Conservation (phyloP, 352 stramenopile species). For the Globisporangium splendens region DNA sequence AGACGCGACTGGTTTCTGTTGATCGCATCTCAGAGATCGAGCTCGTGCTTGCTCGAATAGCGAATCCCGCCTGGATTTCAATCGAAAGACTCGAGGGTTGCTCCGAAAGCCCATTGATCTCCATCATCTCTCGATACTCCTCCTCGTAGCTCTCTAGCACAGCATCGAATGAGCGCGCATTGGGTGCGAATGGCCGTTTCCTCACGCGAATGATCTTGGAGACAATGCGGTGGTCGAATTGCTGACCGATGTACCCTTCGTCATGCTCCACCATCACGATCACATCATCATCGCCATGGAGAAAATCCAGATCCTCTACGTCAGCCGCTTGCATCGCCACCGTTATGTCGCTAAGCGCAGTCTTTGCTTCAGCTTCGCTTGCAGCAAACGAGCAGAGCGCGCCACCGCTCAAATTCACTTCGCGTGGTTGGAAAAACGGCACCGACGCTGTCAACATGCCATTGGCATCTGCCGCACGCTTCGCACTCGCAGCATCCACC, state of each 20-base stretch:
- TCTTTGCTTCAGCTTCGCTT: constrained; percentile 8
- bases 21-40: neutral
- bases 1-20: neutral
- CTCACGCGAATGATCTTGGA: constrained; percentile 5
- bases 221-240: neutral
- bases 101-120: constrained; percentile 7
- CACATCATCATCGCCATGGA: neutral
- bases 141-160: constrained; percentile 15
- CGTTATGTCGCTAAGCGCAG: constrained; percentile 7
- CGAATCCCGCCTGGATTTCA: no score
- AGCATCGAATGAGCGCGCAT: constrained; percentile 4
- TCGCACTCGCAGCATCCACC: constrained; percentile 3
- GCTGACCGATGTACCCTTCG: constrained; percentile 10
- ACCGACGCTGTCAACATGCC: neutral
- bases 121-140: constrained; percentile 10
- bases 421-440: constrained; percentile 8
- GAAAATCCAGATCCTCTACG: neutral
- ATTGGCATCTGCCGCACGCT: neutral
- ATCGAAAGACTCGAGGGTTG: constrained; percentile 4
- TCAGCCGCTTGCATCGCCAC: constrained; percentile 6
- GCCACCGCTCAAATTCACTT: constrained; percentile 6
- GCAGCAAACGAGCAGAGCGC: constrained; percentile 4
- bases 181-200: neutral
- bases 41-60: no score
- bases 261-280: constrained; percentile 15